phyloP scores from a whole-genome alignment of 208 protist genomes.

The Leishmania tropica region DNA sequence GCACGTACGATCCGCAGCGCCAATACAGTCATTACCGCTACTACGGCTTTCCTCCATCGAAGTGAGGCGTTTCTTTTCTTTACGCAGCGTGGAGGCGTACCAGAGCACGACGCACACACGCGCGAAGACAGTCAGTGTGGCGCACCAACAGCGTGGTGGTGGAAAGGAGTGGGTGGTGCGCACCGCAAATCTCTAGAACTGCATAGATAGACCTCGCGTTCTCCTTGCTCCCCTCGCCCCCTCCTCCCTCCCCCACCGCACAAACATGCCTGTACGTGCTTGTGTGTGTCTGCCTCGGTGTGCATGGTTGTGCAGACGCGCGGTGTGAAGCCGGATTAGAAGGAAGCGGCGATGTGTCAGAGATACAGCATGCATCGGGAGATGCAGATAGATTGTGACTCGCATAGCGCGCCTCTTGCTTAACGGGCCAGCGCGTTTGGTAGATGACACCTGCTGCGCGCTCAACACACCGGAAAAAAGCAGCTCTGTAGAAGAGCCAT shows the following conservation, averaged over 20 bases:
- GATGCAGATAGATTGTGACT: no score
- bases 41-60: slow-evolving; percentile 45
- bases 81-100: background rate
- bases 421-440: background rate
- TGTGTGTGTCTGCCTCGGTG: background rate
- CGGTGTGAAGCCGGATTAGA: background rate
- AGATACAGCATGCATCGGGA: background rate
- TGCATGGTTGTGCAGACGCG: background rate
- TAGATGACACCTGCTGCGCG: background rate
- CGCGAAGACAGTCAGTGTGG: background rate
- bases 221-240: background rate
- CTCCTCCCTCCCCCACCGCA: background rate
- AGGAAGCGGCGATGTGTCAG: background rate
- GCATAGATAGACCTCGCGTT: background rate
- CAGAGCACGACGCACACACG: background rate
- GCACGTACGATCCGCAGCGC: slow-evolving; percentile 50
- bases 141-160: background rate
- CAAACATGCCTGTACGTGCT: background rate
- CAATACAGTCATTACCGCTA: slow-evolving; percentile 77
- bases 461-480: background rate
- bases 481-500: background rate
- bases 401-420: background rate
- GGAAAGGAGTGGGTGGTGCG: background rate
- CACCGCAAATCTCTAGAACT: background rate
- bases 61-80: slow-evolving; percentile 13